Evolutionary conservation across 1,284 basidiomycete species (phyloP).

Genomic region (Porodaedalea pini): DNA sequence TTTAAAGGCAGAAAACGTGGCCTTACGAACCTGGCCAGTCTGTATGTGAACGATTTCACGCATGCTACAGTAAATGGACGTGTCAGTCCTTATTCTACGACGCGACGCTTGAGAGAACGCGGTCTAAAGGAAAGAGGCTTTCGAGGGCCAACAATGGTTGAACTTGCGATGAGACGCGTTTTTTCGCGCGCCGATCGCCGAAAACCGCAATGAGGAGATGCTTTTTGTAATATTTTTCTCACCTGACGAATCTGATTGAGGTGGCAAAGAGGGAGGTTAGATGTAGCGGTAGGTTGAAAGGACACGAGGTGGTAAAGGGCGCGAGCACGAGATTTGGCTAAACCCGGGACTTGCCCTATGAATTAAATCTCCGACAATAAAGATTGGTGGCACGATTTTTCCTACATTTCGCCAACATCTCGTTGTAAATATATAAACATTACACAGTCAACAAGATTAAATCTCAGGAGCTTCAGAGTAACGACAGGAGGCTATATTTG

Average conservation of each 20-base stretch:
- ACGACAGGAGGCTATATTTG: not conserved
- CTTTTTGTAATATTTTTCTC: not conserved
- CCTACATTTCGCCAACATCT: not conserved
- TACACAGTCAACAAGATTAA: not conserved
- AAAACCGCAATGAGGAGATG: not conserved
- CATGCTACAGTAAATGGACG: slow-evolving; percentile 55
- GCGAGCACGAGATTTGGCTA: not conserved
- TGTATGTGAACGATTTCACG: slow-evolving; percentile 97
- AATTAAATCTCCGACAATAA: not conserved
- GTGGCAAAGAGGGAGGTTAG: not conserved
- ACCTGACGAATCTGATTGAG: not conserved
- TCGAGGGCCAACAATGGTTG: not conserved
- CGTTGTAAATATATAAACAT: not conserved
- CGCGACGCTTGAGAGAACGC: not conserved
- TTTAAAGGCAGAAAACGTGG: slow-evolving; percentile 15
- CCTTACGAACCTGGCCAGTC: slow-evolving; percentile 78
- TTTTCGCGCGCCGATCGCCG: not conserved
- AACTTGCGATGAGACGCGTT: not conserved
- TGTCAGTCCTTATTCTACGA: slow-evolving; percentile 6
- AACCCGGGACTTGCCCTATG: not conserved
- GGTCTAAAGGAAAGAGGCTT: not conserved
- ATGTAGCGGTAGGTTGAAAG: slow-evolving; percentile 3
- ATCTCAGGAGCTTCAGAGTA: not conserved
- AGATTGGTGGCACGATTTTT: slow-evolving; percentile 5
- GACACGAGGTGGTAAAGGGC: slow-evolving; percentile 4